These are phyloP conservation scores for Sordaria brevicollis DNA, from an alignment of 495 filamentous ascomycete species.

Conservation along the genomic window DNA sequence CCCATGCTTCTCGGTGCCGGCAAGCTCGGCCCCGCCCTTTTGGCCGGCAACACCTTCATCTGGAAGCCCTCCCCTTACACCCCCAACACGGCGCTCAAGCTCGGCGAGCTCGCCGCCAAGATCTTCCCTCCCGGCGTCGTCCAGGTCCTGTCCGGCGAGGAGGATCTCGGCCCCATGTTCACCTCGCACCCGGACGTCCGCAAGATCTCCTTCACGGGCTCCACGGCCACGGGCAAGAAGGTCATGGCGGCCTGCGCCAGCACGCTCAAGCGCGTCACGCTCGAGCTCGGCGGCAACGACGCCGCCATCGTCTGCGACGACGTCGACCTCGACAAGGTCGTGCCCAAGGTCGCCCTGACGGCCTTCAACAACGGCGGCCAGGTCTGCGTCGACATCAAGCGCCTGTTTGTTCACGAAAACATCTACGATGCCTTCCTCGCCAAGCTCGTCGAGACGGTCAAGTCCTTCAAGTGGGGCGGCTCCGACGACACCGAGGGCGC, in stretches of 20 bases:
- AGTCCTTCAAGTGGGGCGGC: constrained; percentile 37
- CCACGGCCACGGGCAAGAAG: constrained; percentile 50
- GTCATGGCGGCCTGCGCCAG: constrained; percentile 50
- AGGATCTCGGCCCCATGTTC: constrained; percentile 50
- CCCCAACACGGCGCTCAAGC: constrained; percentile 56
- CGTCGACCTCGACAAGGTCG: constrained; percentile 51
- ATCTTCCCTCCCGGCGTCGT: constrained; percentile 58
- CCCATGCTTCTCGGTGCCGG: constrained; percentile 45
- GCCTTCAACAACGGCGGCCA: constrained; percentile 54
- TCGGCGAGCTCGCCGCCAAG: constrained; percentile 48
- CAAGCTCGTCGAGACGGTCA: constrained; percentile 44
- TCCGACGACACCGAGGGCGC: constrained; percentile 29
- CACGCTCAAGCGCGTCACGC: constrained; percentile 46
- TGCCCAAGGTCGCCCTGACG: constrained; percentile 39
- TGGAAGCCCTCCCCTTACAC: constrained; percentile 57
- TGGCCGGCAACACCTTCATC: constrained; percentile 54
- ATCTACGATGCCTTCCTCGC: constrained; percentile 55
- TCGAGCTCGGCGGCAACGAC: constrained; percentile 57
- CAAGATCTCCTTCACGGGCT: constrained; percentile 64
- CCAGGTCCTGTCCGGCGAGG: constrained; percentile 56
- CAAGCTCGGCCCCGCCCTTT: constrained; percentile 45
- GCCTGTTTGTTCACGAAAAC: constrained; percentile 57
- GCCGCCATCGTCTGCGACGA: constrained; percentile 55
- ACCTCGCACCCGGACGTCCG: constrained; percentile 48
- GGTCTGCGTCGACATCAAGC: constrained; percentile 44